These are phyloP conservation scores for Kurtzmaniella cleridarum DNA, from an alignment of 805 yeast species.

Conservation along the genomic window DNA sequence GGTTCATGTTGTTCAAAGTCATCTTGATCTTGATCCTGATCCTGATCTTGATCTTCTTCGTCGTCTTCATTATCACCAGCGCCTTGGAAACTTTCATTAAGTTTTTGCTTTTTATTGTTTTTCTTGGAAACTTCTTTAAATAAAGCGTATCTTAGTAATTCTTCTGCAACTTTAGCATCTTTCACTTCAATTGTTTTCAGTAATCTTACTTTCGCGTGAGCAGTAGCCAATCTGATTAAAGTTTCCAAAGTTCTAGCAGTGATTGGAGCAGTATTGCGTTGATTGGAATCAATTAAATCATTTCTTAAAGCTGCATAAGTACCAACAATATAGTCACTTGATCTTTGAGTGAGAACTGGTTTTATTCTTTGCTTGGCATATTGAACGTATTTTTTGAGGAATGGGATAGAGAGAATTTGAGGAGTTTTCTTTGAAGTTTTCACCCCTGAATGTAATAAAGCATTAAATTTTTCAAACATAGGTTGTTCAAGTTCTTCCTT, in stretches of 20 bases:
- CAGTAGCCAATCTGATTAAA: conserved; percentile 87
- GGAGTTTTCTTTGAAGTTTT: conserved; percentile 20
- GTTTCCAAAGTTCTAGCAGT: conserved; percentile 99
- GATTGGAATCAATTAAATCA: conserved; percentile 55
- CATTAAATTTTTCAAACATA: conserved; percentile 81
- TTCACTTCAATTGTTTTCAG: conserved; percentile 65
- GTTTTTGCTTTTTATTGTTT: conserved; percentile 25
- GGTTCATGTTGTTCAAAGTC: no score
- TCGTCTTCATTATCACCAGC: conserved; percentile 3
- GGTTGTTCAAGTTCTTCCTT: conserved; percentile 46
- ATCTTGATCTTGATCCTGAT: conserved; percentile 37
- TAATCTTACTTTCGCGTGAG: conserved; percentile 93
- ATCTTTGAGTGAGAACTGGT: conserved; percentile 74
- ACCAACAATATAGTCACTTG: conserved; percentile 74
- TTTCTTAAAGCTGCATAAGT: conserved; percentile 81
- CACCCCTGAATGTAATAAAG: conserved; percentile 79
- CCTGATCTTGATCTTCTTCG: conserved; percentile 24
- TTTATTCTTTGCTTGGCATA: conserved; percentile 85
- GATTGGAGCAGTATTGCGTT: conserved; percentile 82
- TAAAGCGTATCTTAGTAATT: conserved; percentile 76
- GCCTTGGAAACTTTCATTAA: conserved; percentile 10
- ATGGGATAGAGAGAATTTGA: conserved; percentile 60
- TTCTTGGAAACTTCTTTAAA: conserved; percentile 64
- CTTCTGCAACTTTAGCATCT: conserved; percentile 86
- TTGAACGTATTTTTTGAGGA: conserved; percentile 86